phyloP scores from a whole-genome alignment of 192 early-diverging fungal genomes.

The Rhizoclosmatium sp. region DNA sequence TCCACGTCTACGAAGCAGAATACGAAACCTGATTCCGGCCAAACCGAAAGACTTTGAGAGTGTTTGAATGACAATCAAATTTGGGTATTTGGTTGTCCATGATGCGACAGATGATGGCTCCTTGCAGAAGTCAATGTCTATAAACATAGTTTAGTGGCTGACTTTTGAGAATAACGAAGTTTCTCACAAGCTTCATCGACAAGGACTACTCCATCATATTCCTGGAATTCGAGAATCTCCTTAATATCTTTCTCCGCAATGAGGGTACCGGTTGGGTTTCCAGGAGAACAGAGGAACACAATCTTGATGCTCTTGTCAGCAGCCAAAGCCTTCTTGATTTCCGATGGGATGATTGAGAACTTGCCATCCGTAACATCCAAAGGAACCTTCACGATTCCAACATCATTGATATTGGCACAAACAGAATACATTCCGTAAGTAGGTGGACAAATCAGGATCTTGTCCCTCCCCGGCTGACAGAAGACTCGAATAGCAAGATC shows the following conservation, averaged over 20 bases:
- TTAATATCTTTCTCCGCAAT: conserved; percentile 74
- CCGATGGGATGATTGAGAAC: conserved; percentile 72
- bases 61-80: conserved; percentile 96
- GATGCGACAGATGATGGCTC: conserved; percentile 74
- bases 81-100: conserved; percentile 87
- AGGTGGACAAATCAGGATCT: conserved; percentile 93
- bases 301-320: conserved; percentile 86
- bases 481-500: conserved; percentile 51
- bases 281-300: conserved; percentile 96
- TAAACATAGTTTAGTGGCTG: conserved; percentile 39
- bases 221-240: conserved; percentile 69
- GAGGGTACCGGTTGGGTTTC: conserved; percentile 95
- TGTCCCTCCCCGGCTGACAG: conserved; percentile 86
- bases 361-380: conserved; percentile 75
- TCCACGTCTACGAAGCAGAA: background rate
- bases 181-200: conserved; percentile 86
- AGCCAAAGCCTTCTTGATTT: conserved; percentile 69
- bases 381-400: conserved; percentile 84
- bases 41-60: conserved; percentile 98
- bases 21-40: conserved; percentile 87
- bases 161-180: too few species aligned
- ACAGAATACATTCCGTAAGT: conserved; percentile 99
- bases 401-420: conserved; percentile 93
- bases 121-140: conserved; percentile 88
- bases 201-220: conserved; percentile 87